Base-by-base conservation (phyloP, 108 stramenopile genomes). In the Mediolabrus comicus region DNA sequence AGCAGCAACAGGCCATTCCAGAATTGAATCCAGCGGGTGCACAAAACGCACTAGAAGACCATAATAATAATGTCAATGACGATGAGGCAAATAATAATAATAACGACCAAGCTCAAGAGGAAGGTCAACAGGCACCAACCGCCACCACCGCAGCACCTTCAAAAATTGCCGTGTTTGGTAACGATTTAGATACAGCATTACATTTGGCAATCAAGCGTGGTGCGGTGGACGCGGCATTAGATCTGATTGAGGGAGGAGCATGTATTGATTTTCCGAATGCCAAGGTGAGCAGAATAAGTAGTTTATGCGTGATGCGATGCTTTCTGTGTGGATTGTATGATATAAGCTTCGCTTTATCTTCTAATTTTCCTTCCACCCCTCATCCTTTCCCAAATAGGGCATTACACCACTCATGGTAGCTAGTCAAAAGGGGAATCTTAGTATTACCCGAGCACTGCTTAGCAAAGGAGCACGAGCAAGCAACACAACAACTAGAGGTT, bases 341-440 rank as follows among this genome's bases (percentile, higher is more conserved):
- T n/a, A n/a, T n/a, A n/a, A n/a, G n/a, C n/a, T n/a, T n/a, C n/a
- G n/a, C n/a, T n/a, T n/a, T n/a, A n/a, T 25, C 63, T 56, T 16
- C 26, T 39, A 17, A 35, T 35, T 59, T n/a, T n/a, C n/a, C n/a
- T 39, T 6, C 3, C 22, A 59, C 19, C 24, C 25, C 59, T 27
- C 60, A 32, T 34, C 3, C 4, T 55, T 27, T 55, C 31, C 25
- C 83, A n/a, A n/a, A n/a, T n/a, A 88, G 79, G 89, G 88, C 3
- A 74, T 86, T 7, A 95, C 94, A 29, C 90, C 94, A 22, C 75
- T 95, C 14, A 92, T 93, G 58, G 36, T 89, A 49, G 94, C 94
- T 4, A 78, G 89, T 57, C 85, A 88, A 70, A 69, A 86, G 27
- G 92, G 91, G 33, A 88, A 87, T 52, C 53, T 84, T 35, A 75